These are phyloP conservation scores for Discostella stelligera DNA, from an alignment of 352 stramenopile species.

Conservation along the genomic window DNA sequence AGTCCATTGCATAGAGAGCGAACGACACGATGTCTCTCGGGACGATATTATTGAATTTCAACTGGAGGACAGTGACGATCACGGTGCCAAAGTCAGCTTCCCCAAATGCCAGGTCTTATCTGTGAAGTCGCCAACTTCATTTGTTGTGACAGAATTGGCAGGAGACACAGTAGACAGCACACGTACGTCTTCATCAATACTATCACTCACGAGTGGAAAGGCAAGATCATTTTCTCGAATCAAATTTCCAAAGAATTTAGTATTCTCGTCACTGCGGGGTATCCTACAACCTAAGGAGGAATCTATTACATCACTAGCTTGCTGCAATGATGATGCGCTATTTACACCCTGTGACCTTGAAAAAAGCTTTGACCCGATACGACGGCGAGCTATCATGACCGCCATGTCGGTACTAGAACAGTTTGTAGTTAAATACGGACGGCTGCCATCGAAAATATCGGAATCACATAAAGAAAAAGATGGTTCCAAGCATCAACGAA, in stretches of 20 bases:
- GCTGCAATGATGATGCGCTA: conserved; percentile 45
- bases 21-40: conserved; percentile 78
- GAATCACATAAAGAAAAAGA: conserved; percentile 5
- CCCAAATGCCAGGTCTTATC: conserved; percentile 51
- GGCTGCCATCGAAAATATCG: conserved; percentile 29
- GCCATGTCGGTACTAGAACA: conserved; percentile 61
- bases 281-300: conserved; percentile 30
- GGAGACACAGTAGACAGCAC: conserved; percentile 12
- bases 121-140: conserved; percentile 61
- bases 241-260: conserved; percentile 58
- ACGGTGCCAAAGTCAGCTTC: conserved; percentile 24
- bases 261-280: conserved; percentile 61
- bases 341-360: conserved; percentile 78
- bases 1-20: conserved; percentile 62
- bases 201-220: conserved; percentile 32
- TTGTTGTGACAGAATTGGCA: conserved; percentile 42
- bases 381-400: conserved; percentile 54
- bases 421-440: conserved; percentile 52
- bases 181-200: conserved; percentile 12
- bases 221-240: conserved; percentile 57
- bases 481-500: conserved; percentile 27
- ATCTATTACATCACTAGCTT: conserved; percentile 17
- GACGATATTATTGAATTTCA: conserved; percentile 73
- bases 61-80: conserved; percentile 18
- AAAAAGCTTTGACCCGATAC: conserved; percentile 72